Percentiles rank a stretch among this genome's conserved stretches.
phyloP scores from a whole-genome alignment of 164 flowering plant genomes.

The Nymphaea colorata region DNA sequence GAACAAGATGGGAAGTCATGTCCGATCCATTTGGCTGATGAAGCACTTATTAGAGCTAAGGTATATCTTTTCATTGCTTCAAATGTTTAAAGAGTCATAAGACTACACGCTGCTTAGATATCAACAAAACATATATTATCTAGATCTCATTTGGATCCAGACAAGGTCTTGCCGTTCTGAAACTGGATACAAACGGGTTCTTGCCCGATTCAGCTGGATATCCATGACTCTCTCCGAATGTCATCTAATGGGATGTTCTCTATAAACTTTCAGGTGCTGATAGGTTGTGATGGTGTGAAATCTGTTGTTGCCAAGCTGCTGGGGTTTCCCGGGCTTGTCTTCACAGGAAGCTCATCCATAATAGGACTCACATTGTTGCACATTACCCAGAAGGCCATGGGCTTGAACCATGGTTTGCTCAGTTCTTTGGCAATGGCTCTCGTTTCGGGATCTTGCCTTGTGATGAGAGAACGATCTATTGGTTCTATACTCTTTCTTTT shows the following conservation, averaged over 20 bases:
- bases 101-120: too few species aligned
- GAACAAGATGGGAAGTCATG: too few species aligned
- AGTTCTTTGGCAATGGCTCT: constrained; percentile 30
- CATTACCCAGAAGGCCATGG: constrained; percentile 26
- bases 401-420: constrained; percentile 19
- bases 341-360: constrained; percentile 27
- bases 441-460: constrained; percentile 45
- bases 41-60: too few species aligned
- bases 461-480: constrained; percentile 31
- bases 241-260: not conserved
- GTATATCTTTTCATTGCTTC: too few species aligned
- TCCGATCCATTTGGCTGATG: too few species aligned
- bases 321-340: constrained; percentile 24
- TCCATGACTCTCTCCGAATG: not conserved
- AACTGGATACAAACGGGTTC: too few species aligned
- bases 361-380: constrained; percentile 28
- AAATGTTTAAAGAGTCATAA: too few species aligned
- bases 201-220: too few species aligned
- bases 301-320: constrained; percentile 35
- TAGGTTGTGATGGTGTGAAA: constrained; percentile 51
- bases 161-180: too few species aligned
- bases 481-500: constrained; percentile 35
- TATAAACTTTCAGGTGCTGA: constrained; percentile 11
- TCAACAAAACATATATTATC: too few species aligned
- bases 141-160: too few species aligned